These are phyloP conservation scores for Fraxinus ornus DNA, from an alignment of 305 asterid species.

Conservation along the genomic window DNA sequence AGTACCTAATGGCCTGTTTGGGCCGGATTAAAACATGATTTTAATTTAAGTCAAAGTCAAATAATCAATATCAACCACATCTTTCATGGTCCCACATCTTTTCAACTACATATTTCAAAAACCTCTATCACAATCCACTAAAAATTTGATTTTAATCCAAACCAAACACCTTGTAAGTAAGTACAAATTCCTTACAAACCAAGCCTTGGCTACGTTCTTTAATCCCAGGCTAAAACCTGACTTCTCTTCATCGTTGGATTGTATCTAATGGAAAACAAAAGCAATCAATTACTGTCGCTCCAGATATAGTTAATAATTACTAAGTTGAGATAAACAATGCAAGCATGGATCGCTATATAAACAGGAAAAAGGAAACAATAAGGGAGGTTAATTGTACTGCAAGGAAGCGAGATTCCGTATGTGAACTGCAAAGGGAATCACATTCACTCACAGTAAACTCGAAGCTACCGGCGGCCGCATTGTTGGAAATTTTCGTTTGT, in stretches of 20 bases:
- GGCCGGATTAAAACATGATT: too few species aligned
- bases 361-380: background rate
- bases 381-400: constrained; percentile 33
- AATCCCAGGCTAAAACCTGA: background rate
- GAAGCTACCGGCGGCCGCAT: background rate
- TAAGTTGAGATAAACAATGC: background rate
- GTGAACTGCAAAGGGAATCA: background rate
- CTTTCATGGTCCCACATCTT: too few species aligned
- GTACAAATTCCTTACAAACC: background rate
- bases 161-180: too few species aligned
- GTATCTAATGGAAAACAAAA: too few species aligned
- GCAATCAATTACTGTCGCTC: too few species aligned
- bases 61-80: too few species aligned
- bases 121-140: too few species aligned
- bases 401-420: constrained; percentile 25
- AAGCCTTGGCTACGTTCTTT: background rate
- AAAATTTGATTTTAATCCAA: too few species aligned
- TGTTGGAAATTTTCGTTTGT: background rate
- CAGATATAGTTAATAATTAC: background rate
- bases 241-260: background rate
- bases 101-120: too few species aligned
- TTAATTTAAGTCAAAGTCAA: too few species aligned
- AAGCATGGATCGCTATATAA: background rate
- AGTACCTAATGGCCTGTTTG: too few species aligned
- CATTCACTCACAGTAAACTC: background rate